phyloP scores from a whole-genome alignment of 495 filamentous ascomycete genomes.

The Coniosporium apollinis region DNA sequence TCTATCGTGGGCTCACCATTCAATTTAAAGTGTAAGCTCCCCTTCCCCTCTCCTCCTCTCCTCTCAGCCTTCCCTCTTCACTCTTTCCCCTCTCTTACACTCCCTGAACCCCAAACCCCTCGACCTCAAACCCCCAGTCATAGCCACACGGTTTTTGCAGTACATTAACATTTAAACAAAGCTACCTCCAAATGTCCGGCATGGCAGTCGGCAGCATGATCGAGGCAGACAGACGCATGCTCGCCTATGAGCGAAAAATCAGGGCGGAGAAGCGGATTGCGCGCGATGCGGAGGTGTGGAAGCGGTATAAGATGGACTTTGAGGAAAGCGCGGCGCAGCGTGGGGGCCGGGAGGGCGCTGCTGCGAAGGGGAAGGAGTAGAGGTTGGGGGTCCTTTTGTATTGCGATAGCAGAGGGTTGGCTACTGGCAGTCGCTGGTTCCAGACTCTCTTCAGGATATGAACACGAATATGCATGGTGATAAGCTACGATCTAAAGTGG shows the following conservation, averaged over 20 bases:
- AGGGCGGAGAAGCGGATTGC: constrained; percentile 46
- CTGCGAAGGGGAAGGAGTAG: no score
- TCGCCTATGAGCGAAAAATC: constrained; percentile 44
- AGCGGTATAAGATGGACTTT: constrained; percentile 19
- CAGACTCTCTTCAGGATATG: no score
- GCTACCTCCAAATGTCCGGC: constrained; percentile 69
- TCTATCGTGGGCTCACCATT: constrained; percentile 68
- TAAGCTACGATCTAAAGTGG: no score
- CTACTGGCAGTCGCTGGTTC: no score
- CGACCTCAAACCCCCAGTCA: neutral
- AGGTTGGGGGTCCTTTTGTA: no score
- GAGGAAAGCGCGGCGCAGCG: no score
- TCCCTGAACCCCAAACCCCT: neutral
- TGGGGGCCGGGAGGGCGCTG: no score
- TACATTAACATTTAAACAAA: constrained; percentile 14
- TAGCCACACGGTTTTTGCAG: neutral
- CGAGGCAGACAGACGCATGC: constrained; percentile 61
- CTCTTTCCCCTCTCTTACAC: neutral
- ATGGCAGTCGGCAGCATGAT: constrained; percentile 79
- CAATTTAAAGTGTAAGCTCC: constrained; percentile 71
- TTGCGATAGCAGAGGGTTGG: no score
- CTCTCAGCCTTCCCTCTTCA: neutral
- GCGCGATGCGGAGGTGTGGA: constrained; percentile 46
- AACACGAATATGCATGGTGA: no score
- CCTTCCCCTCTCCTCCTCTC: neutral